phyloP scores from a whole-genome alignment of 768 basidiomycete genomes.

The Boletus subcaerulescens region DNA sequence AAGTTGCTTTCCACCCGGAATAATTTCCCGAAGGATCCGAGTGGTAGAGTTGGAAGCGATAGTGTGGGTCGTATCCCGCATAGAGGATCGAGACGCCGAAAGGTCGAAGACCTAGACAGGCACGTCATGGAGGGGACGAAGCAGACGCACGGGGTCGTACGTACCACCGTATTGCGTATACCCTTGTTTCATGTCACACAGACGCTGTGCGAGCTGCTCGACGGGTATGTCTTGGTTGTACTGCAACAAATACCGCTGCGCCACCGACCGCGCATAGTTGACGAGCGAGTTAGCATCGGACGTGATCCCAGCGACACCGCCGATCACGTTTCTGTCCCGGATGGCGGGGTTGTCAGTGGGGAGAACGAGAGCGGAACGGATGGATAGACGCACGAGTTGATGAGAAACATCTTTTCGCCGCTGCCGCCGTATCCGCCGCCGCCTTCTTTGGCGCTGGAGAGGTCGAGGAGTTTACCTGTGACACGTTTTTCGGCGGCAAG shows the following conservation, averaged over 20 bases:
- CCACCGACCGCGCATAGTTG: constrained; percentile 88
- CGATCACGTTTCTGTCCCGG: constrained; percentile 79
- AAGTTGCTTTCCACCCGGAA: constrained; percentile 97
- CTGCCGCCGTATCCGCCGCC: constrained; percentile 80
- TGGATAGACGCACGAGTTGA: constrained; percentile 70
- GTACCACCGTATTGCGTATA: constrained; percentile 95
- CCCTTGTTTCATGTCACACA: constrained; percentile 98
- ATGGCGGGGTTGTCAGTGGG: constrained; percentile 1
- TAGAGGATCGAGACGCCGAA: constrained; percentile 98
- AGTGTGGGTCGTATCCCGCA: constrained; percentile 94
- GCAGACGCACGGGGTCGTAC: constrained; percentile 10
- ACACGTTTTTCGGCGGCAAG: constrained; percentile 97
- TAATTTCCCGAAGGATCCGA: constrained; percentile 99
- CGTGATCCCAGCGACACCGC: constrained; percentile 92
- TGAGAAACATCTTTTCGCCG: constrained; percentile 95
- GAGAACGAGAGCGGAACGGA: not conserved
- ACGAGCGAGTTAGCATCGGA: constrained; percentile 98
- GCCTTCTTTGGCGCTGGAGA: constrained; percentile 79
- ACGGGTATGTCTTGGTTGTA: constrained; percentile 99
- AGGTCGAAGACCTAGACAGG: constrained; percentile 75
- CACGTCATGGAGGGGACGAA: not conserved
- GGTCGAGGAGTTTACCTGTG: constrained; percentile 94
- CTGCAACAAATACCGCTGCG: constrained; percentile 81
- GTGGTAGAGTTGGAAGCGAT: constrained; percentile 96
- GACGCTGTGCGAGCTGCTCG: constrained; percentile 86